phyloP scores from a whole-genome alignment of 139 green algal genomes.

The Pleodorina starrii region DNA sequence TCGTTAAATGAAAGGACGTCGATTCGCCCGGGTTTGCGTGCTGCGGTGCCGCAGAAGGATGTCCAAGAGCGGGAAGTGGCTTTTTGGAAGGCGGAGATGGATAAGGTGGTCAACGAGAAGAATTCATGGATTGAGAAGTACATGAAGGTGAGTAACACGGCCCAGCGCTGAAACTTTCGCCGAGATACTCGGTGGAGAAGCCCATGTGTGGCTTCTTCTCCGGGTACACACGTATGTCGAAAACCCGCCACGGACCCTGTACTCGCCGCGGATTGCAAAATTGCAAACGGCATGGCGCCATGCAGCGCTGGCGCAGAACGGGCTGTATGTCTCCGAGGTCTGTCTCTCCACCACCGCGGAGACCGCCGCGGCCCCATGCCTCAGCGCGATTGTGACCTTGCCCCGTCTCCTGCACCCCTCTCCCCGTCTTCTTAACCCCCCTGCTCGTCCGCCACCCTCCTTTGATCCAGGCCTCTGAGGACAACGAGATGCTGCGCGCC shows the following conservation, averaged over 20 bases:
- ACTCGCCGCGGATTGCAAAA: too few species aligned
- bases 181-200: too few species aligned
- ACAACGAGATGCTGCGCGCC: constrained; percentile 32
- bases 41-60: constrained; percentile 4
- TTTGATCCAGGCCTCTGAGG: neutral
- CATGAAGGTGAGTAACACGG: constrained; percentile 10
- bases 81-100: constrained; percentile 44
- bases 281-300: too few species aligned
- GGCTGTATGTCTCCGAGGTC: too few species aligned
- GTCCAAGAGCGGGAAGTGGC: neutral
- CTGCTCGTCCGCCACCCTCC: neutral
- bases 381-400: neutral
- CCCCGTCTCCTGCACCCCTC: neutral
- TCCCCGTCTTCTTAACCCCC: neutral
- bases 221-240: too few species aligned
- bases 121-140: constrained; percentile 33
- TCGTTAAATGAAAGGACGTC: neutral
- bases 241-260: neutral
- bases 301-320: too few species aligned
- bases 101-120: constrained; percentile 41
- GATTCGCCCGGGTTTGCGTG: neutral
- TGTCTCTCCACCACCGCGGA: neutral
- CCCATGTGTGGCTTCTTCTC: too few species aligned
- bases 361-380: neutral
- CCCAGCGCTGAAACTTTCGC: too few species aligned